phyloP scores from a whole-genome alignment of 306 rosid genomes.

The Senna tora region DNA sequence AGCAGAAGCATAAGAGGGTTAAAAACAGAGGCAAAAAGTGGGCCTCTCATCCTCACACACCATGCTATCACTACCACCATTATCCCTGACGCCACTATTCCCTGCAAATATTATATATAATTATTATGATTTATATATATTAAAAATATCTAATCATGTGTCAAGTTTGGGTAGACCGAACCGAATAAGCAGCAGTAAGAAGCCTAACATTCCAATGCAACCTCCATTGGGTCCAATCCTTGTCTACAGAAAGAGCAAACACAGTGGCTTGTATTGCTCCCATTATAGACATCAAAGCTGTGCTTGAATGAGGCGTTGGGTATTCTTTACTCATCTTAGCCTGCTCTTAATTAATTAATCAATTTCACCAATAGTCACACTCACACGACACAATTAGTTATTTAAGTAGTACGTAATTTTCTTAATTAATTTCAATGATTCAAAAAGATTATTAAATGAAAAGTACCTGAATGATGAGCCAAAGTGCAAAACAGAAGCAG shows the following conservation, averaged over 20 bases:
- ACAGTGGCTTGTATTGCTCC: constrained; percentile 56
- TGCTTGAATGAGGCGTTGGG: constrained; percentile 55
- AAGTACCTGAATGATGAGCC: constrained; percentile 60
- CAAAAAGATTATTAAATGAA: no score
- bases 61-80: constrained; percentile 39
- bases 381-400: no score
- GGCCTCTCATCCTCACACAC: constrained; percentile 41
- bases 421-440: no score
- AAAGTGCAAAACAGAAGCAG: constrained; percentile 45
- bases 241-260: constrained; percentile 56
- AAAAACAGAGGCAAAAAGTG: constrained; percentile 42
- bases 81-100: constrained; percentile 41
- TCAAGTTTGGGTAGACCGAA: no score
- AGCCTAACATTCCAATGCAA: constrained; percentile 71
- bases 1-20: constrained; percentile 45
- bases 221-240: constrained; percentile 69
- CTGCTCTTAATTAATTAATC: no score
- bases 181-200: constrained; percentile 60
- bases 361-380: no score
- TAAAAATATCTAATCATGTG: no score
- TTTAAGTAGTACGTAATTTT: no score
- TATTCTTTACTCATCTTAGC: constrained; percentile 58
- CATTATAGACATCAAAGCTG: constrained; percentile 70
- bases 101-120: no score
- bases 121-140: no score